Conservation (phyloP, 2,329 filamentous ascomycete genomes). For the Hypoxylon sp. region DNA sequence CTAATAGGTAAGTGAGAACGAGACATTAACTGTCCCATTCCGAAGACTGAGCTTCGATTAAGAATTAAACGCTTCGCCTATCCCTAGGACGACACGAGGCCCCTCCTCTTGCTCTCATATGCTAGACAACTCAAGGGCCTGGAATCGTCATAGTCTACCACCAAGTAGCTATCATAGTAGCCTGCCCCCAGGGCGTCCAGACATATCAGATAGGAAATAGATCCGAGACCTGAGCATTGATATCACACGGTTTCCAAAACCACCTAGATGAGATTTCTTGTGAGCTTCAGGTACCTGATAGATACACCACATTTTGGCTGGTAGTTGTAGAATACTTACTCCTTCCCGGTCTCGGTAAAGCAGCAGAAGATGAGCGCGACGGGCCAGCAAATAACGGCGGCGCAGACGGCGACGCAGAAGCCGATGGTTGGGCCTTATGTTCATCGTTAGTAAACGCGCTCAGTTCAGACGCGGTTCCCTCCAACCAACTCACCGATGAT, state of each 20-base stretch:
- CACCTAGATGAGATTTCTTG: conserved; percentile 27
- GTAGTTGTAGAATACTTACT: conserved; percentile 28
- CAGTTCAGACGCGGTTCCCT: neutral
- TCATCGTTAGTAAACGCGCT: neutral
- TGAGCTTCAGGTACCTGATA: conserved; percentile 1
- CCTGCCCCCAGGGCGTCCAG: neutral
- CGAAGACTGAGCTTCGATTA: neutral
- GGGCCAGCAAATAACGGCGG: conserved; percentile 42
- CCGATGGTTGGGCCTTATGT: conserved; percentile 43
- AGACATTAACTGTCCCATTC: neutral
- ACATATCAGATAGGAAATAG: conserved; percentile 39
- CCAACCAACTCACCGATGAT: conserved; percentile 37
- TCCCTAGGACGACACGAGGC: neutral
- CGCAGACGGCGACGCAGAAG: conserved; percentile 40
- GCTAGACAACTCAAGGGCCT: neutral
- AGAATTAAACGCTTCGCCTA: neutral
- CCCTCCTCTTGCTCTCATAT: neutral
- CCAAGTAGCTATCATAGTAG: neutral
- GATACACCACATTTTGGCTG: neutral
- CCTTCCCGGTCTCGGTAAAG: conserved; percentile 43
- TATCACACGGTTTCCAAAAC: conserved; percentile 45
- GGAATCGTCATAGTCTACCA: neutral
- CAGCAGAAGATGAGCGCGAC: conserved; percentile 44
- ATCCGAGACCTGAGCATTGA: conserved; percentile 42
- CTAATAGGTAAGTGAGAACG: neutral